phyloP scores from a whole-genome alignment of 176 grass and related monocot genomes.

The Poa pratensis region DNA sequence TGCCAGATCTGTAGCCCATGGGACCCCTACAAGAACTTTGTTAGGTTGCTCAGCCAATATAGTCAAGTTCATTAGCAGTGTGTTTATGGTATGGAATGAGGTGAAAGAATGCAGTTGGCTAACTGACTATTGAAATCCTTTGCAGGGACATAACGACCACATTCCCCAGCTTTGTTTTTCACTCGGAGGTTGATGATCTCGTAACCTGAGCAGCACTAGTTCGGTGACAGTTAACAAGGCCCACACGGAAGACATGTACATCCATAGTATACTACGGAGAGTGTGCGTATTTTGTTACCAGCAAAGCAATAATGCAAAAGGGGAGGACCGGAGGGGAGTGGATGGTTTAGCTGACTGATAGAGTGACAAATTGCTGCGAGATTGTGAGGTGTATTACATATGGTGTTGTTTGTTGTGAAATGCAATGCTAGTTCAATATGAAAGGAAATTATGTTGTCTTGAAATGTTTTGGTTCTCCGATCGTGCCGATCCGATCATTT shows the following conservation, averaged over 20 bases:
- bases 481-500: background rate
- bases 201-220: slow-evolving; percentile 37
- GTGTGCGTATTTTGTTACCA: background rate
- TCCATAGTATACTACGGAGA: background rate
- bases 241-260: background rate
- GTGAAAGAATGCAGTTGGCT: background rate
- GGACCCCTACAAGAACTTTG: too few species aligned
- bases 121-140: slow-evolving; percentile 29
- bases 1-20: too few species aligned
- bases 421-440: background rate
- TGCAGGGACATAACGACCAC: slow-evolving; percentile 90
- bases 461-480: background rate
- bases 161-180: slow-evolving; percentile 88
- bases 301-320: background rate
- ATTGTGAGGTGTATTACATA: background rate
- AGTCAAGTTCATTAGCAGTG: background rate
- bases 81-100: background rate
- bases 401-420: slow-evolving; percentile 11
- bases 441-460: background rate
- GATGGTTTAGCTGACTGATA: background rate
- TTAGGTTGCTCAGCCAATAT: too few species aligned
- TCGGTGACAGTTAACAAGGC: background rate
- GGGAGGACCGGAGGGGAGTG: background rate
- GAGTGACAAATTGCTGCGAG: background rate
- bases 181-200: slow-evolving; percentile 84